phyloP scores from a whole-genome alignment of 108 stramenopile genomes.

The Skeletonema grethae region DNA sequence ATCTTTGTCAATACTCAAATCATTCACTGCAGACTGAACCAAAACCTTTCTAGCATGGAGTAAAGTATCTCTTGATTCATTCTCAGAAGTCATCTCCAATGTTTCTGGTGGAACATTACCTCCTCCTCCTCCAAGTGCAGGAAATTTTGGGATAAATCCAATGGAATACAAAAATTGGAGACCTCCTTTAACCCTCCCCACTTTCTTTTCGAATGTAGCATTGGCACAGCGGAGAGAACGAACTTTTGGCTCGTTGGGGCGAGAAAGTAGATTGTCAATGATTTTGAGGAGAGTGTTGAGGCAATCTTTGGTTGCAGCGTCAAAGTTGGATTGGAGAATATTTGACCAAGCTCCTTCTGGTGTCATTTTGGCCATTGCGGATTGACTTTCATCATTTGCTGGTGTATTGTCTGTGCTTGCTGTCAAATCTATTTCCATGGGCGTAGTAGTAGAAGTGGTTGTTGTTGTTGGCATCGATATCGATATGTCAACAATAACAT shows the following conservation, averaged over 20 bases:
- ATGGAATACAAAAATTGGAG: constrained; percentile 64
- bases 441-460: not conserved
- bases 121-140: constrained; percentile 20
- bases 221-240: constrained; percentile 70
- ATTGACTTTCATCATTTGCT: not conserved
- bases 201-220: constrained; percentile 59
- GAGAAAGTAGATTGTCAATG: constrained; percentile 73
- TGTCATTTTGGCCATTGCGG: not conserved
- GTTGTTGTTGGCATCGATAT: not conserved
- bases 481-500: not conserved
- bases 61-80: constrained; percentile 46
- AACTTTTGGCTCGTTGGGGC: constrained; percentile 64
- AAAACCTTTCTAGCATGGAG: constrained; percentile 51
- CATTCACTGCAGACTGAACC: constrained; percentile 41
- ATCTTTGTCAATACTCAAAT: constrained; percentile 47
- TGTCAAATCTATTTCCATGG: constrained; percentile 23
- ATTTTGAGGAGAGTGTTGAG: constrained; percentile 69
- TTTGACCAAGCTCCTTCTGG: constrained; percentile 44
- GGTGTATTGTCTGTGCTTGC: not conserved
- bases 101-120: constrained; percentile 8
- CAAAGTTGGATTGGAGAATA: constrained; percentile 65
- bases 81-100: constrained; percentile 40
- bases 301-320: constrained; percentile 60
- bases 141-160: constrained; percentile 57
- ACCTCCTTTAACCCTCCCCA: constrained; percentile 54